phyloP scores from a whole-genome alignment of 2,329 filamentous ascomycete species.

The Penicillium sumatraense region DNA sequence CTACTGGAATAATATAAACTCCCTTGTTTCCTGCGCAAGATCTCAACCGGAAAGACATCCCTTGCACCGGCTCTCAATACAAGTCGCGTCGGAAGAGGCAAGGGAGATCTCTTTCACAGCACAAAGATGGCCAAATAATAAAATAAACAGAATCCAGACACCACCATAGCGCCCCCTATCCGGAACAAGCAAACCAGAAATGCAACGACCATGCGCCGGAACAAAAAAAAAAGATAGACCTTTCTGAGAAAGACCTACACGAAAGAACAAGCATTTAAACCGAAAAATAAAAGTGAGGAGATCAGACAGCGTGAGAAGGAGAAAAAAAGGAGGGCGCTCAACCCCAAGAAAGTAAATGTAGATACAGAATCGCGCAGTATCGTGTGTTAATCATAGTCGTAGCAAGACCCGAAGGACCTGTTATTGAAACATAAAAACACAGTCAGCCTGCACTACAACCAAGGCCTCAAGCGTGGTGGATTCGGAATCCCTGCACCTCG shows the following conservation, averaged over 20 bases:
- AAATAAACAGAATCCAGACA: not conserved
- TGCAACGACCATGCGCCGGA: conserved; percentile 14
- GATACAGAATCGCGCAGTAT: conserved; percentile 10
- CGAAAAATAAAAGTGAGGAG: conserved; percentile 3
- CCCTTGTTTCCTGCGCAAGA: not conserved
- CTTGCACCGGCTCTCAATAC: not conserved
- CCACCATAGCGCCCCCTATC: conserved; percentile 8
- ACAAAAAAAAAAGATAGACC: not conserved
- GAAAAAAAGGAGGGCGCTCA: not conserved
- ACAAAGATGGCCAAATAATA: conserved; percentile 1
- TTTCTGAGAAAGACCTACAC: not conserved
- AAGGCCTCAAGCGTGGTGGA: not conserved
- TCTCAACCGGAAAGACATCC: not conserved
- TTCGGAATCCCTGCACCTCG: not conserved
- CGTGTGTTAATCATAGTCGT: not conserved
- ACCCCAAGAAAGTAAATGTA: conserved; percentile 12
- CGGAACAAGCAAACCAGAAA: conserved; percentile 10
- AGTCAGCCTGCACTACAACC: not conserved
- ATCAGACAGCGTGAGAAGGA: conserved; percentile 7
- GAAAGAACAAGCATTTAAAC: not conserved
- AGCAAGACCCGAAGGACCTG: conserved; percentile 9
- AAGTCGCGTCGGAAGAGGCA: not conserved
- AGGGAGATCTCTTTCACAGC: not conserved
- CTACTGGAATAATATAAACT: not conserved
- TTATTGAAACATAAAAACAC: not conserved